phyloP scores from a whole-genome alignment of 495 filamentous ascomycete genomes.

The Xylaria intraflava region DNA sequence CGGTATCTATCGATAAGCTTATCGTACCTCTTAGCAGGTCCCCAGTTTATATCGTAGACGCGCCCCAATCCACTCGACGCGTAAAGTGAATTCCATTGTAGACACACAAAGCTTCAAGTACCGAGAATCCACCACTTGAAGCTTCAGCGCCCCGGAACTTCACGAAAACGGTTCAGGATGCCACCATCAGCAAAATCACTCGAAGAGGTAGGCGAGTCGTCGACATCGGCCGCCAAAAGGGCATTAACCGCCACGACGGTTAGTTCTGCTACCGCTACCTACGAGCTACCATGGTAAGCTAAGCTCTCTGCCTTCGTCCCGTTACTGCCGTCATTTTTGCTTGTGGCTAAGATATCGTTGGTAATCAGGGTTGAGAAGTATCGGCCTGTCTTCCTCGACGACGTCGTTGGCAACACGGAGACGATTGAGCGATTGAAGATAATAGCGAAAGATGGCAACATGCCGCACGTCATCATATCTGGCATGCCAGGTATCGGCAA shows the following conservation, averaged over 20 bases:
- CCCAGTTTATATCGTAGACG: slow-evolving; percentile 5
- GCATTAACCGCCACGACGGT: slow-evolving; percentile 57
- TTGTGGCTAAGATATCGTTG: slow-evolving; percentile 13
- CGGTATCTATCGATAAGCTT: not conserved
- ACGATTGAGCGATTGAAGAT: slow-evolving; percentile 97
- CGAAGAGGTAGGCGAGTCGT: slow-evolving; percentile 61
- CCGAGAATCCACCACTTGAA: not conserved
- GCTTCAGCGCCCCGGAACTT: not conserved
- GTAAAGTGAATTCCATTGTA: slow-evolving; percentile 20
- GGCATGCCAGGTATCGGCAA: slow-evolving; percentile 99
- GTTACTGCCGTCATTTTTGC: not conserved
- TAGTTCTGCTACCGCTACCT: slow-evolving; percentile 54
- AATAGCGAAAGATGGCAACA: slow-evolving; percentile 98
- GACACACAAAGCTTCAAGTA: not conserved
- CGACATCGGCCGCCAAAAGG: slow-evolving; percentile 63
- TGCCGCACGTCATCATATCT: slow-evolving; percentile 98
- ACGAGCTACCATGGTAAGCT: slow-evolving; percentile 84
- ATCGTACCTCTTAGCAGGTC: not conserved
- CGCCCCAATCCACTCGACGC: slow-evolving; percentile 18
- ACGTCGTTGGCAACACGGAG: slow-evolving; percentile 95
- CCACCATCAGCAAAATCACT: slow-evolving; percentile 33
- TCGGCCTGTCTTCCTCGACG: slow-evolving; percentile 85
- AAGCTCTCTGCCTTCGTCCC: not conserved
- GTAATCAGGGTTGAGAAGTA: slow-evolving; percentile 92
- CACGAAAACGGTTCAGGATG: slow-evolving; percentile 25